A percentile compares a stretch with the other conserved stretches of the same genome.
Evolutionary conservation across 2,329 filamentous ascomycete genomes (phyloP).

Genomic region (Colletotrichum sp.): DNA sequence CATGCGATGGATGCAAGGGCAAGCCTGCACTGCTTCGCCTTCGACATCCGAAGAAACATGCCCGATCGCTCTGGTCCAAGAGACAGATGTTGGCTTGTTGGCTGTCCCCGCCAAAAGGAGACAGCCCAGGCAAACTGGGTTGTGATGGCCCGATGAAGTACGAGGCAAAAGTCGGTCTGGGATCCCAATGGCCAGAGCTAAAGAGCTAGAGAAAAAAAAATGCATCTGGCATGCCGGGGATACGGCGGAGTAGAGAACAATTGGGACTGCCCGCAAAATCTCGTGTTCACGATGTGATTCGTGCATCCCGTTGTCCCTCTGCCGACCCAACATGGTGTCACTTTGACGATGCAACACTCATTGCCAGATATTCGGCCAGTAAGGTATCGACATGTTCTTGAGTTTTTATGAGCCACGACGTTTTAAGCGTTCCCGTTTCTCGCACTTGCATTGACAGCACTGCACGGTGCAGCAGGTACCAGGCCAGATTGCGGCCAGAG

Average conservation of each 20-base stretch:
- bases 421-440: background rate
- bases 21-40: background rate
- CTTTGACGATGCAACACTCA: conserved; percentile 19
- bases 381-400: background rate
- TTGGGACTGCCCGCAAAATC: background rate
- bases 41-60: background rate
- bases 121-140: background rate
- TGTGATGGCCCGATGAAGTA: background rate
- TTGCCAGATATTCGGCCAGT: conserved; percentile 7
- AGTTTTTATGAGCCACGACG: background rate
- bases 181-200: background rate
- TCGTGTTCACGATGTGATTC: conserved; percentile 18
- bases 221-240: background rate
- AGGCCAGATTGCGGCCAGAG: background rate
- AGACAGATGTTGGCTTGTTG: background rate
- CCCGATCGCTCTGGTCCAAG: background rate
- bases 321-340: conserved; percentile 4
- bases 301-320: conserved; percentile 11
- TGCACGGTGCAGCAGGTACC: conserved; percentile 20
- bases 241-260: background rate
- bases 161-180: conserved; percentile 19
- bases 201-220: background rate
- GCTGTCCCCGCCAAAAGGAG: background rate
- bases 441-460: conserved; percentile 2
- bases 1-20: conserved; percentile 16